Evolutionary conservation across 495 filamentous ascomycete species (phyloP).

Genomic region (Penicillium simplicissimum): DNA sequence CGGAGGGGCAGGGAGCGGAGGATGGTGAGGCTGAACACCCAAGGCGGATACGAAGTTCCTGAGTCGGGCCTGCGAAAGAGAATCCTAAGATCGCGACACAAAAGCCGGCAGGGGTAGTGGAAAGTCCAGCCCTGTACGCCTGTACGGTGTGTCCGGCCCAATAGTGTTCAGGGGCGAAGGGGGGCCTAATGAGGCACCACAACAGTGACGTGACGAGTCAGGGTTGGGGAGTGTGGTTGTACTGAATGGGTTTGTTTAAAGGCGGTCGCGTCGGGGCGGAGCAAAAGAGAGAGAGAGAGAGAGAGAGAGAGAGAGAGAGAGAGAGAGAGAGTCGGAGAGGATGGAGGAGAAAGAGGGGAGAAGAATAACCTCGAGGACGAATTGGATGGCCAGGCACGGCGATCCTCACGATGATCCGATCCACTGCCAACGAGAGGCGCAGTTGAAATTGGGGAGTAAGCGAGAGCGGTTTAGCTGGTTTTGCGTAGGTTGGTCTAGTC

Average conservation of each 20-base stretch:
- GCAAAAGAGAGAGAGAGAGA: background rate
- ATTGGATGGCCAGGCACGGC: conserved; percentile 4
- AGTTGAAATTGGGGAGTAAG: conserved; percentile 7
- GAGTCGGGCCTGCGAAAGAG: conserved; percentile 14
- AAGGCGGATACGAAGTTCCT: conserved; percentile 4
- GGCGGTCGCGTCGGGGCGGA: conserved; percentile 26
- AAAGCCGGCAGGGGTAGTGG: conserved; percentile 17
- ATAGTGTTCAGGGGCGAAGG: conserved; percentile 12
- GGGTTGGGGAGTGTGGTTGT: conserved; percentile 9
- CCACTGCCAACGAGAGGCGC: conserved; percentile 5
- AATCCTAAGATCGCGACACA: conserved; percentile 15
- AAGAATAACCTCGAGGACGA: background rate
- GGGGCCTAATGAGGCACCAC: conserved; percentile 25
- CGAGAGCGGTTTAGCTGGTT: conserved; percentile 3
- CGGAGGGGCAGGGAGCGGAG: conserved; percentile 11
- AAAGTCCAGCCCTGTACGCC: conserved; percentile 18
- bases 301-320: background rate
- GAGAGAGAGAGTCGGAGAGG: background rate
- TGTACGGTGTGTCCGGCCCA: conserved; percentile 19
- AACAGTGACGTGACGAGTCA: conserved; percentile 22
- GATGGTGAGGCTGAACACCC: conserved; percentile 10
- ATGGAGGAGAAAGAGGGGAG: background rate
- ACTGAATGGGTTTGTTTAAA: conserved; percentile 1
- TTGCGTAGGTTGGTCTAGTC: background rate
- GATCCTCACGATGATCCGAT: conserved; percentile 10